Conservation (phyloP, 2,329 filamentous ascomycete genomes). For the Aphanocladium album region DNA sequence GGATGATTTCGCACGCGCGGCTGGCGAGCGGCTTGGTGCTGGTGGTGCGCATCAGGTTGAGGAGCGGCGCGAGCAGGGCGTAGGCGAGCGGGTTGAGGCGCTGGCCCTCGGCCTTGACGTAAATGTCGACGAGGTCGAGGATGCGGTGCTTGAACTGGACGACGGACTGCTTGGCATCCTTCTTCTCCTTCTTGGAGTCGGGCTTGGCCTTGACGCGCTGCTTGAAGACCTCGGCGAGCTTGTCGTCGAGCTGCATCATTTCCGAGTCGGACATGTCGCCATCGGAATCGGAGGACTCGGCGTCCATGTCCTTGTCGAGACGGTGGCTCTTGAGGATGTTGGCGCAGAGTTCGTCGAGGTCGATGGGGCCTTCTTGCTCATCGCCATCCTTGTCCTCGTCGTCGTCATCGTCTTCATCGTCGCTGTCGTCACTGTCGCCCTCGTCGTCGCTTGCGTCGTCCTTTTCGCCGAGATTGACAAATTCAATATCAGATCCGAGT, state of each 20-base stretch:
- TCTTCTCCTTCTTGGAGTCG: conserved; percentile 76
- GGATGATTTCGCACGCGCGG: conserved; percentile 67
- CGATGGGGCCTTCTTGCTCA: conserved; percentile 40
- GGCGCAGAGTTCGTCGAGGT: conserved; percentile 69
- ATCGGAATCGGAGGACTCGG: conserved; percentile 55
- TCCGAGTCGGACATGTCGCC: conserved; percentile 92
- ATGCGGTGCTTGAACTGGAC: conserved; percentile 94
- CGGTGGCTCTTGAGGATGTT: conserved; percentile 69
- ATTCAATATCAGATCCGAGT: conserved; percentile 46
- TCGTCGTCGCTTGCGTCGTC: conserved; percentile 40
- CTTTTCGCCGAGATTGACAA: conserved; percentile 36
- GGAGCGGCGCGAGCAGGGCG: conserved; percentile 66
- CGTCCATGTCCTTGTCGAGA: conserved; percentile 53
- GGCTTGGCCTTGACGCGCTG: conserved; percentile 59
- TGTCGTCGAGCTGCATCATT: conserved; percentile 83
- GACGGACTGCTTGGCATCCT: conserved; percentile 82
- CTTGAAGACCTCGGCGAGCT: conserved; percentile 80
- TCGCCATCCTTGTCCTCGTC: conserved; percentile 36
- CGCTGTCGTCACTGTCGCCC: conserved; percentile 37
- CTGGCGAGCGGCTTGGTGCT: conserved; percentile 69
- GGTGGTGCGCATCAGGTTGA: conserved; percentile 72
- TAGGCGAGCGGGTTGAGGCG: conserved; percentile 56
- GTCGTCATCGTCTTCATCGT: conserved; percentile 38
- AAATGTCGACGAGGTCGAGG: conserved; percentile 81
- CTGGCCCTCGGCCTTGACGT: conserved; percentile 70